Conservation (phyloP, 2,329 filamentous ascomycete species). For the Neopestalotiopsis sp. region DNA sequence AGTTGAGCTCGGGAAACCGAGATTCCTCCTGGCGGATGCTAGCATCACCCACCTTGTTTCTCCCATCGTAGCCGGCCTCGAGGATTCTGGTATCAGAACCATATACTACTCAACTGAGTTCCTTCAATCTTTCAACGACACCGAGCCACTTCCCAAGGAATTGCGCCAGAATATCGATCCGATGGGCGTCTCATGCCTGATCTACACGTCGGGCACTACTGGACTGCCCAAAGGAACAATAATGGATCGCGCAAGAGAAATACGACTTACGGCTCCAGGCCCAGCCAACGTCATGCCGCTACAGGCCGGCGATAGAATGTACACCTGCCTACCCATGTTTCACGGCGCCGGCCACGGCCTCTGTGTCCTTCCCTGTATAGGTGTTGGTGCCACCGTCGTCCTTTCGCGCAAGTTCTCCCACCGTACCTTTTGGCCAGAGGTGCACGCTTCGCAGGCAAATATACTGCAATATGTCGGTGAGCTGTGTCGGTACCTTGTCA, state of each 20-base stretch:
- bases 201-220: conserved; percentile 80
- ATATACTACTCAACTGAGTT: conserved; percentile 54
- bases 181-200: conserved; percentile 60
- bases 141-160: conserved; percentile 57
- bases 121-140: conserved; percentile 48
- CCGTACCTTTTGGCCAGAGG: conserved; percentile 72
- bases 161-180: conserved; percentile 56
- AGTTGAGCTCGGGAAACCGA: conserved; percentile 60
- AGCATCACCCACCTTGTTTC: conserved; percentile 57
- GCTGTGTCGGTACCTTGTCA: conserved; percentile 75
- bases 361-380: conserved; percentile 56
- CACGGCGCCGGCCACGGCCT: conserved; percentile 74
- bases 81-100: conserved; percentile 60
- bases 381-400: conserved; percentile 56
- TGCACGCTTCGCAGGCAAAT: conserved; percentile 69
- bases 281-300: conserved; percentile 25
- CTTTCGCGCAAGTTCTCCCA: conserved; percentile 72
- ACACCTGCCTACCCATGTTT: conserved; percentile 77
- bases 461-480: conserved; percentile 80
- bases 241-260: conserved; percentile 53
- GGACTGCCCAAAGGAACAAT: conserved; percentile 75
- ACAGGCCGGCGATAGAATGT: conserved; percentile 63
- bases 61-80: conserved; percentile 61
- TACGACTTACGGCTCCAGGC: conserved; percentile 25
- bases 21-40: conserved; percentile 63